Evolutionary conservation across 2,329 filamentous ascomycete species (phyloP).

Genomic region (Xylariales sp.): DNA sequence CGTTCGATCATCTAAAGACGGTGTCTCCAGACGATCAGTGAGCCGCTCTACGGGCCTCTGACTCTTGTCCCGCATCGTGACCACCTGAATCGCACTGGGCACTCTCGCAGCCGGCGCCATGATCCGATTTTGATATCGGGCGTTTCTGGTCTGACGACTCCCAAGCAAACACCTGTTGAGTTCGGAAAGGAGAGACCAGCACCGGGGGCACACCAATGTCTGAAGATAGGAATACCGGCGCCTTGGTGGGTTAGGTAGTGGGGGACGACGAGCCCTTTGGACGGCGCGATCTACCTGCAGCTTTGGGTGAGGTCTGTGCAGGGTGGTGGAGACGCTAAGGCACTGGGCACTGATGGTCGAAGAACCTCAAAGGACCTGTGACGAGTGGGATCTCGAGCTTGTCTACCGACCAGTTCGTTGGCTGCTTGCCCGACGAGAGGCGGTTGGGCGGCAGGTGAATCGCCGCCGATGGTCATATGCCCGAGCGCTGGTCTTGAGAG

Average conservation of each 20-base stretch:
- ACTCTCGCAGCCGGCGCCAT: conserved; percentile 12
- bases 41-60: conserved; percentile 30
- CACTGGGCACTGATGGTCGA: neutral
- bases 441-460: too few relatives aligned
- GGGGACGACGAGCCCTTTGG: too few relatives aligned
- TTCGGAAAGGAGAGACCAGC: too few relatives aligned
- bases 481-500: too few relatives aligned
- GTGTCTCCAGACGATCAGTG: conserved; percentile 26
- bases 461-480: too few relatives aligned
- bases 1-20: conserved; percentile 64
- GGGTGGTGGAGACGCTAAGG: neutral
- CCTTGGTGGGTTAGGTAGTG: neutral
- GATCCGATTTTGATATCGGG: neutral
- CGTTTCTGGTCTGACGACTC: neutral
- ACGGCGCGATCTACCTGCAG: too few relatives aligned
- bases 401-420: too few relatives aligned
- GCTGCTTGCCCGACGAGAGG: too few relatives aligned
- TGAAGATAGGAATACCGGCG: too few relatives aligned
- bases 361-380: neutral
- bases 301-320: neutral
- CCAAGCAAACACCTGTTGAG: neutral
- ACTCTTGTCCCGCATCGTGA: conserved; percentile 25
- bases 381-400: too few relatives aligned
- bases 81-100: conserved; percentile 18
- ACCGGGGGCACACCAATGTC: too few relatives aligned